Evolutionary conservation across 2,329 filamentous ascomycete genomes (phyloP), one percentile per base, ranked within the genome.

Genomic region (Ceratocystiopsis minuta): DNA sequence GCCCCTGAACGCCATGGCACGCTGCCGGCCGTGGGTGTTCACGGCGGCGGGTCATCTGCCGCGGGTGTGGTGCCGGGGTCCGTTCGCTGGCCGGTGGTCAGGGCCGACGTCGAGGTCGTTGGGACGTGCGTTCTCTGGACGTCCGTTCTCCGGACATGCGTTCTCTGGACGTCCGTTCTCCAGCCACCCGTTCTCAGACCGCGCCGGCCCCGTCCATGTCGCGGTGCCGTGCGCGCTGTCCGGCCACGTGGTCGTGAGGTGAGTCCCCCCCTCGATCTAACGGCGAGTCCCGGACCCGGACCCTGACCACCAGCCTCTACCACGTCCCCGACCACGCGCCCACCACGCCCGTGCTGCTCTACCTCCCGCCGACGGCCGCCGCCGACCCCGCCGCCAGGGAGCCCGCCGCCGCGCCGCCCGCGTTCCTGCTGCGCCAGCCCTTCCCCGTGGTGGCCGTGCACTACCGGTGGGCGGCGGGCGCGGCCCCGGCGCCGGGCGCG

Each of bases 391-490:
- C 20, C 7, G 20, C 20, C 4, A 4, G 4, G 20, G 20, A 7
- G 20, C 20, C 20, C 20, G 4, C 20, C 7, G 4, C 24, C 13
- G 43, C 50, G 11, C 44, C 56, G 31, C 48, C 68, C 18, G 63
- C 67, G 24, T 49, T 48, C 11, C 68, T 66, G 44, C 55, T 66
- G 31, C 57, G 53, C 13, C 54, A 36, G 14, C 35, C 54, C 14
- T 60, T 59, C 33, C 63, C 71, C 2, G 62, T 70, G 0, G 71
- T 65, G 6, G 64, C 64, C 43, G 70, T 78, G 52, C 69, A 75
- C 51, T 78, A 78, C 53, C 63, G 73, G 15, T 78, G 75, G 74
- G 24, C 34, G n/a, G 16, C 10, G 13, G 17, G 31, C 14, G 17
- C 35, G 16, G 36, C 35, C 7, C 33, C 34, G 16, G 34, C 40